Evolutionary conservation across 1,284 basidiomycete genomes (phyloP), one percentile per base, ranked within the genome.

Genomic region (Singerocomus inundabilis): DNA sequence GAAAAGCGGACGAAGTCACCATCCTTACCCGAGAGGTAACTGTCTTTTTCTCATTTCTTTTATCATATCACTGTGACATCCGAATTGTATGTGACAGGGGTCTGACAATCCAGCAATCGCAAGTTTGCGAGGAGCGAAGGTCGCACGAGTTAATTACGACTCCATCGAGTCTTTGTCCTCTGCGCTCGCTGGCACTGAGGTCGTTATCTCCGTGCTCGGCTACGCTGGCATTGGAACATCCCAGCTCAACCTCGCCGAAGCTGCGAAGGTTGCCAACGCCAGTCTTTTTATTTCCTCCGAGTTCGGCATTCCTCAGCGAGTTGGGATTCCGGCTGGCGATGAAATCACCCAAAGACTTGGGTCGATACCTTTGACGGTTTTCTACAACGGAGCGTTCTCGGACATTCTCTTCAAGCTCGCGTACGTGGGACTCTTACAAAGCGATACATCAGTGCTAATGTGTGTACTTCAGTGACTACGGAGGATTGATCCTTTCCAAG

Each of bases 371-470:
- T 32, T 41, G 45, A 41, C 45, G 9, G 31, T 11, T 2, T 46
- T 46, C 13, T 46, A 46, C n/a, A 33, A 15, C 11, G 45, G 37
- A 33, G 18, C 37, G 16, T 42, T 46, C n/a, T 46, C 37, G 6
- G 45, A 46, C 10, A 46, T 46, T 8, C 45, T 46, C 31, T 46
- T 46, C 37, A 46, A 46, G 37, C 25, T 42, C 28, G 45, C 36
- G 45, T 46, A 41, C 4, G 45, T 12, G 10, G 8, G 10, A 41
- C 12, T 31, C 21, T 21, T 21, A 21, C 4, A 21, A 21, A 21
- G 21, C 21, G 21, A 21, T 21, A 21, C 21, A 21, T 21, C 21
- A 21, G 4, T 21, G 21, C 21, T 21, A 4, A 21, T 21, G 21
- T 21, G 21, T 21, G 21, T 4, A 21, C 21, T 21, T 21, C 21